Percentiles rank a stretch among this genome's conserved stretches.
phyloP scores from a whole-genome alignment of 2,329 filamentous ascomycete genomes.

The Escovopsis sp. region DNA sequence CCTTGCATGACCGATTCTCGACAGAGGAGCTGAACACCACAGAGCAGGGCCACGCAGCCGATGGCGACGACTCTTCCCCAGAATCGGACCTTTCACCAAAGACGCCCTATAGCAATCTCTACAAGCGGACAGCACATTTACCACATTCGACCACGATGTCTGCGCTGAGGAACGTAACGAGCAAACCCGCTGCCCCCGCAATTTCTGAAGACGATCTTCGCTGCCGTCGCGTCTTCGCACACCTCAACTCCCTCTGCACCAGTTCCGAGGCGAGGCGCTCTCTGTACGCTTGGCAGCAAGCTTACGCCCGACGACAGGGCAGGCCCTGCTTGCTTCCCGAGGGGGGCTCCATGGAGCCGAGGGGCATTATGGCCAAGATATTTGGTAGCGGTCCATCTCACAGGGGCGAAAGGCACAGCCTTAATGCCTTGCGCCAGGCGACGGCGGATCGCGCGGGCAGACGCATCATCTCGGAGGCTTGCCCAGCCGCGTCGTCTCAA shows the following conservation, averaged over 20 bases:
- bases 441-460: neutral
- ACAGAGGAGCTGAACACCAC: constrained; percentile 13
- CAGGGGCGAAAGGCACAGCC: constrained; percentile 10
- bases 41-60: neutral
- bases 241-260: constrained; percentile 30
- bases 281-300: constrained; percentile 32
- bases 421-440: constrained; percentile 4
- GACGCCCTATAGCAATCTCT: constrained; percentile 6
- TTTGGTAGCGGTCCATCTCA: constrained; percentile 10
- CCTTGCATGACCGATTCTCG: constrained; percentile 34
- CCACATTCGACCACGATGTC: constrained; percentile 19
- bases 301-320: constrained; percentile 26
- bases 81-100: constrained; percentile 5
- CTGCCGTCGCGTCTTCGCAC: constrained; percentile 27
- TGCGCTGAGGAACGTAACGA: constrained; percentile 12
- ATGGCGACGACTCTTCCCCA: neutral
- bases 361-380: constrained; percentile 14
- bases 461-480: constrained; percentile 2
- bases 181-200: constrained; percentile 5
- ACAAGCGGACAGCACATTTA: constrained; percentile 11
- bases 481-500: neutral
- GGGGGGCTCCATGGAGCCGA: constrained; percentile 18
- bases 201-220: constrained; percentile 25
- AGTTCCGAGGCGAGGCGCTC: constrained; percentile 32
- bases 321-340: constrained; percentile 25